Evolutionary conservation across 495 filamentous ascomycete species (phyloP), one percentile per base, ranked within the genome.

Genomic region (Friedmanniomyces simplex): DNA sequence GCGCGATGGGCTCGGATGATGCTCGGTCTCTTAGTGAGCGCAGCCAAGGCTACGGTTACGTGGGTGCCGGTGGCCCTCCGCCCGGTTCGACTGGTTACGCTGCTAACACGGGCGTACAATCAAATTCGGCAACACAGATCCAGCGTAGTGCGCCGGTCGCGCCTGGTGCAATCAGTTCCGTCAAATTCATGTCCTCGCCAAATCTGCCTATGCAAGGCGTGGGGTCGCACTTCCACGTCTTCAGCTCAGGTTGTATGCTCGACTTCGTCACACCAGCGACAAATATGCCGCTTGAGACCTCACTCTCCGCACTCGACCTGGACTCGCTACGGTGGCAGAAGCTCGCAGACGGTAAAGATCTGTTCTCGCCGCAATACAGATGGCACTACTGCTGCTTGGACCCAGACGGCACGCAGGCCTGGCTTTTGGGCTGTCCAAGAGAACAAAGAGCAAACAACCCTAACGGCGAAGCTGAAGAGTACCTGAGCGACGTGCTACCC

Each of bases 321-420:
- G 83, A 83, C 53, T 82, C 87, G 14, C 71, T 96, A 50, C 83
- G 89, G 37, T 98, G 93, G 93, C 89, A 93, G 67, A 91, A 88
- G 66, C 72, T 98, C 7, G 91, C 89, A 11, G 91, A 96, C 60
- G 94, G 93, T 10, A 84, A 85, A 26, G 94, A 97, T 66, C 85
- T 97, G 24, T 96, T 96, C 72, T 77, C 86, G 52, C 77, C 82
- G 0, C 85, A 85, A 11, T 97, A 90, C 68, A 82, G 89, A 50
- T 97, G 94, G 94, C 91, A 96, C 69, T 98, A 98, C 67, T 96
- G 93, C 67, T 90, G 88, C 0, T 83, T 95, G 69, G 89, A 96
- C 67, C 82, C 93, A 60, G 84, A 90, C 54, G 90, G 89, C 0
- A 96, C 93, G 1, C 95, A 94, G 63, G 91, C 89, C 11, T 98